Percentiles rank a stretch among this genome's conserved stretches.
These are phyloP conservation scores for Cyberlindnera nakhonratchasimensis DNA, from an alignment of 805 yeast species.

Conservation along the genomic window DNA sequence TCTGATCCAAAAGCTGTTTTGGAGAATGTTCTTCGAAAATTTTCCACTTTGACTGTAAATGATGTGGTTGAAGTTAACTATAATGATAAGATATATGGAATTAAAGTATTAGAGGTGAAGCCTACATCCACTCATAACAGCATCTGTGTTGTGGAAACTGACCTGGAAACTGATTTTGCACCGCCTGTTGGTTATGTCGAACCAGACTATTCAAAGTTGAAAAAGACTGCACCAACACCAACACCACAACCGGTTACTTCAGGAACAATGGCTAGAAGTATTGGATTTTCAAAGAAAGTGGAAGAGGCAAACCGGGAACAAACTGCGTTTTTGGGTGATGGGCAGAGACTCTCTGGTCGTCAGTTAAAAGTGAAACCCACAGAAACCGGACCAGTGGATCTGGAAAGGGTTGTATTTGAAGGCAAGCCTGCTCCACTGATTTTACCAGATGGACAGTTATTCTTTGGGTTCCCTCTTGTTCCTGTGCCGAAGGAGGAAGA, in stretches of 20 bases:
- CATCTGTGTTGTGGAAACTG: constrained; percentile 95
- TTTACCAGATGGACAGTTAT: constrained; percentile 81
- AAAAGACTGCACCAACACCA: neutral
- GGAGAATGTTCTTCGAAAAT: constrained; percentile 87
- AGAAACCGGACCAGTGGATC: constrained; percentile 23
- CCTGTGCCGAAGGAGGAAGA: constrained; percentile 39
- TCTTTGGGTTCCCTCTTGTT: constrained; percentile 85
- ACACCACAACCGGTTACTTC: constrained; percentile 33
- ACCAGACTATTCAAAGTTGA: constrained; percentile 57
- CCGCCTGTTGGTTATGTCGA: constrained; percentile 99
- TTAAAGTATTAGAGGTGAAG: constrained; percentile 81
- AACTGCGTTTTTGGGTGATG: constrained; percentile 52
- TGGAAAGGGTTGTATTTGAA: constrained; percentile 45
- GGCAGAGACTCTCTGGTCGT: constrained; percentile 70
- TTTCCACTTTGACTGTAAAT: constrained; percentile 78
- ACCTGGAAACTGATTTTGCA: constrained; percentile 94
- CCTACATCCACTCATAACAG: constrained; percentile 66
- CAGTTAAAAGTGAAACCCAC: constrained; percentile 25
- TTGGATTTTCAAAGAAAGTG: constrained; percentile 60
- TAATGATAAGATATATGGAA: constrained; percentile 72
- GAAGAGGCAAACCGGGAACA: constrained; percentile 35
- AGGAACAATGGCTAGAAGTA: constrained; percentile 75
- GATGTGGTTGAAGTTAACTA: constrained; percentile 85
- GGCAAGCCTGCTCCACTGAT: constrained; percentile 70
- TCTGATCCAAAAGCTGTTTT: constrained; percentile 95